These are phyloP conservation scores for Rhynchospora breviuscula DNA, from an alignment of 176 grass and related monocot species.

Conservation along the genomic window DNA sequence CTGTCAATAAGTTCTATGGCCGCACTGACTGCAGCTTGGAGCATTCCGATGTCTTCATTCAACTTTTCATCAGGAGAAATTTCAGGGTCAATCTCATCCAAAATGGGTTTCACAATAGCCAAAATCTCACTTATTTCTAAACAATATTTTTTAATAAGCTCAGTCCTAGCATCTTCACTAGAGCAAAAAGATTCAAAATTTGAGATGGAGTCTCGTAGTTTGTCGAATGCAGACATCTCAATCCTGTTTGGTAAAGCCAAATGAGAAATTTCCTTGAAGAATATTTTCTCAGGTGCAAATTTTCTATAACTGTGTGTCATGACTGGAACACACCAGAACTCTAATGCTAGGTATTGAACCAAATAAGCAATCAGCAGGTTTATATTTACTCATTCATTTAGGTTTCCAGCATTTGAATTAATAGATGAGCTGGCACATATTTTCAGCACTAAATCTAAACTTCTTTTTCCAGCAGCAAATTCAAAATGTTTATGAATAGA, in stretches of 20 bases:
- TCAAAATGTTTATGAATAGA: neutral
- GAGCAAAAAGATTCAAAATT: constrained; percentile 35
- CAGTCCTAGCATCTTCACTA: constrained; percentile 36
- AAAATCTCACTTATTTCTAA: constrained; percentile 43
- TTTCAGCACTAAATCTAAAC: neutral
- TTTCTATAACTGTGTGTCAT: neutral
- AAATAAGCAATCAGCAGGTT: neutral
- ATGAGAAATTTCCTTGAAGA: neutral
- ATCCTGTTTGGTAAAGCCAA: constrained; percentile 29
- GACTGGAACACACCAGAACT: neutral
- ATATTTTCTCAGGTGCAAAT: neutral
- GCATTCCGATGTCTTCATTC: constrained; percentile 42
- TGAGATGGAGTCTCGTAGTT: constrained; percentile 37
- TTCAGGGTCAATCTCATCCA: constrained; percentile 45
- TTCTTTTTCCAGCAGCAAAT: neutral
- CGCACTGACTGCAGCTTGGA: constrained; percentile 51
- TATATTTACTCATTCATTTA: neutral
- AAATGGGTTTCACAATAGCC: constrained; percentile 43
- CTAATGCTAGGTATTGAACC: neutral
- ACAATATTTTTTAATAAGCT: constrained; percentile 54
- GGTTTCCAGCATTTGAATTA: neutral
- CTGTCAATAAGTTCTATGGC: constrained; percentile 52
- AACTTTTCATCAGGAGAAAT: constrained; percentile 55
- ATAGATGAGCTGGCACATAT: neutral
- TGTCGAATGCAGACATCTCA: constrained; percentile 25